Percentiles rank a stretch among this genome's conserved stretches.
These are phyloP conservation scores for Leucosporidium scottii DNA, from an alignment of 768 basidiomycete species.

Conservation along the genomic window DNA sequence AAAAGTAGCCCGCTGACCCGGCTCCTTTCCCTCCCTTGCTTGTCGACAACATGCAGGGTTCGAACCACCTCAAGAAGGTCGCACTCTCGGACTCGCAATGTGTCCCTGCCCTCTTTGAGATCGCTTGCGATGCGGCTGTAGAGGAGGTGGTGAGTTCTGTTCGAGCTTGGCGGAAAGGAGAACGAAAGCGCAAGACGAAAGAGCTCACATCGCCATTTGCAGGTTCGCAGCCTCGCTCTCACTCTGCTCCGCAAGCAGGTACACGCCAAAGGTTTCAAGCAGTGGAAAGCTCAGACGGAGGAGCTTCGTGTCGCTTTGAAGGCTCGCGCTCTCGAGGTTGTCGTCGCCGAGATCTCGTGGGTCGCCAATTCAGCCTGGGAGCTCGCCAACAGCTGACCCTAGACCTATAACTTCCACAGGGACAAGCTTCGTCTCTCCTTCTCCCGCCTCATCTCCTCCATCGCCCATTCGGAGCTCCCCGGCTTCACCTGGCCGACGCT, in stretches of 20 bases:
- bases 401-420: not conserved
- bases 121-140: constrained; percentile 39
- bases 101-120: constrained; percentile 80
- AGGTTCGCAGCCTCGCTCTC: constrained; percentile 95
- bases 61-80: constrained; percentile 77
- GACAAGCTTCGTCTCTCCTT: constrained; percentile 85
- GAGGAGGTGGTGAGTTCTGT: not conserved
- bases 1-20: too few relatives aligned
- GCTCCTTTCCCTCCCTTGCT: too few relatives aligned
- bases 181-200: too few relatives aligned
- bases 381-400: not conserved
- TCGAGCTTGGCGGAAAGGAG: not conserved
- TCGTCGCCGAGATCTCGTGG: constrained; percentile 70
- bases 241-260: constrained; percentile 95
- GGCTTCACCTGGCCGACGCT: constrained; percentile 67
- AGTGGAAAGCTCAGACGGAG: constrained; percentile 71
- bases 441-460: constrained; percentile 84
- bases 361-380: constrained; percentile 25
- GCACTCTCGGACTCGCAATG: constrained; percentile 86
- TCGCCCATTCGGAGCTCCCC: constrained; percentile 78
- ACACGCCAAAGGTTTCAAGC: constrained; percentile 62
- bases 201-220: not conserved
- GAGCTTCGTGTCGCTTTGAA: constrained; percentile 76
- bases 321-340: constrained; percentile 65
- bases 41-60: constrained; percentile 57